Base-by-base conservation (phyloP, 2,329 filamentous ascomycete species). In the Ascochyta viciae-villosae region DNA sequence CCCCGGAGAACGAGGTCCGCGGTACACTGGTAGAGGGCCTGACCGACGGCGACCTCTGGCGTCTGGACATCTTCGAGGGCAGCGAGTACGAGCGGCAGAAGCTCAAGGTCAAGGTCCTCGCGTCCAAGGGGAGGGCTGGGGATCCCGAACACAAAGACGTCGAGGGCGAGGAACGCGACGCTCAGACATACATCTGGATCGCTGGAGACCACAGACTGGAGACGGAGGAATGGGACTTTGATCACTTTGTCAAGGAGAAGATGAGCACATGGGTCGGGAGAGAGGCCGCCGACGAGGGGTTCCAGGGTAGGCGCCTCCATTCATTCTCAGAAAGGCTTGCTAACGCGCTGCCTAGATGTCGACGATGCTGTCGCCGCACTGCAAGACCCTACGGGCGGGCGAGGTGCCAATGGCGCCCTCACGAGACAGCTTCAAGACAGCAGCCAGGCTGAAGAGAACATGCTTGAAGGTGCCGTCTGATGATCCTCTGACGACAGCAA, bases 41-140 rank as follows among this genome's bases (percentile, higher is more conserved):
- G 39, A 96, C 90, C 0, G 84, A 88, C 34, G 87, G 84, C 23
- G 92, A 97, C 67, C 80, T 97, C 48, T 77, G 80, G 63, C 87
- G 89, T 27, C 81, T 98, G 2, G 92, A 97, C 70, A 76, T 81
- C 4, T 98, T 96, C 70, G 94, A 98, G 74, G 94, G 94, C 0
- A 60, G 62, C 6, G 86, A 95, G 72, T 96, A 96, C 69, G 77
- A 80, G 53, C 82, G 89, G 19, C 61, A 70, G 10, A 70, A 66
- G 10, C 84, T 87, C 0, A 70, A 64, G 12, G 82, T 84, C 15
- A 68, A 74, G 15, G 64, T 80, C 1, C 48, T 83, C 44, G 67
- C 63, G 67, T 27, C 62, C 51, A 2, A 58, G 51, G 47, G 56
- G 34, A n/a, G 61, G 53, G 22, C 51, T 50, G 54, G 65, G 39